Evolutionary conservation across 306 rosid species (phyloP).

Genomic region (Ochetophila trinervis): DNA sequence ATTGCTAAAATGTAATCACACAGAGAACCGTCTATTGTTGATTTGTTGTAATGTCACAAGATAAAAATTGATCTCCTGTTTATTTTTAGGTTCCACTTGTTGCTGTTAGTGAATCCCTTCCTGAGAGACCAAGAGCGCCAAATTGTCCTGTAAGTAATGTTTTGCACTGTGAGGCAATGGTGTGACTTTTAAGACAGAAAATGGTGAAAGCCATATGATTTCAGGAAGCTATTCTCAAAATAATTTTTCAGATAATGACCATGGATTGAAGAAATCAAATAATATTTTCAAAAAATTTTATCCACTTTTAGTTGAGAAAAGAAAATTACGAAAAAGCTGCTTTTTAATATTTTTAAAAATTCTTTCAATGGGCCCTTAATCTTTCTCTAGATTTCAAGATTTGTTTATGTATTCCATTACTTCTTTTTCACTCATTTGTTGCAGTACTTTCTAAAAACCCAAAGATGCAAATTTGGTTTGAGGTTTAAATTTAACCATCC

Average conservation of each 20-base stretch:
- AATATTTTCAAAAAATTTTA: no score
- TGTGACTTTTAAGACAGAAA: no score
- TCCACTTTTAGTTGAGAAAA: no score
- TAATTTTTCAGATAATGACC: no score
- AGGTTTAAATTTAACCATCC: conserved; percentile 96
- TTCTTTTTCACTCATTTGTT: conserved; percentile 21
- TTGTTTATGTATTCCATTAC: conserved; percentile 26
- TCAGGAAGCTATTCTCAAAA: no score
- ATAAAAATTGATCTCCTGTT: conserved; percentile 19
- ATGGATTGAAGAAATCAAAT: no score
- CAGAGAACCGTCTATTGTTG: not conserved
- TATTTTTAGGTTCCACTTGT: conserved; percentile 60
- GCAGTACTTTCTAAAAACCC: conserved; percentile 91
- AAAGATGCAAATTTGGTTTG: conserved; percentile 89
- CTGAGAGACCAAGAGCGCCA: conserved; percentile 84
- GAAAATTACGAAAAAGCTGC: no score
- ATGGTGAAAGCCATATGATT: no score
- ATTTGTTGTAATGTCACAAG: not conserved
- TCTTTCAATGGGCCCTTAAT: not conserved
- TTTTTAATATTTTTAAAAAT: no score
- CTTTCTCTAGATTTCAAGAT: not conserved
- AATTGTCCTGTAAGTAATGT: conserved; percentile 86
- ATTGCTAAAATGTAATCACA: not conserved
- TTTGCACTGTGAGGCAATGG: not conserved
- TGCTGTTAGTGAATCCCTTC: conserved; percentile 61